phyloP scores from a whole-genome alignment of 2,329 filamentous ascomycete species.

The Elsinoe australis region DNA sequence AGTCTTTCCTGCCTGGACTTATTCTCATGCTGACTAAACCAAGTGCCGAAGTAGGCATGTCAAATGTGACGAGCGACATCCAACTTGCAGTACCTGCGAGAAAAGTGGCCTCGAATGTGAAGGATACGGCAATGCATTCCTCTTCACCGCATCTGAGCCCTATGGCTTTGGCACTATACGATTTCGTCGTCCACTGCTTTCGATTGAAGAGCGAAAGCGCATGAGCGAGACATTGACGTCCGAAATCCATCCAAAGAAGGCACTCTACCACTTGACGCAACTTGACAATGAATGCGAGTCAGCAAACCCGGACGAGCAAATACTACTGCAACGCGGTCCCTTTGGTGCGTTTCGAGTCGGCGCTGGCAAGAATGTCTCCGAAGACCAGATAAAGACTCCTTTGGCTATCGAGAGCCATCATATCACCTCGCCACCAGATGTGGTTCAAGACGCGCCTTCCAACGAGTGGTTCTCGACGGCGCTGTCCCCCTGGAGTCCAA shows the following conservation, averaged over 20 bases:
- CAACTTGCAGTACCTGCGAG: neutral
- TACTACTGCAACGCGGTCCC: neutral
- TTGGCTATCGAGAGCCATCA: no score
- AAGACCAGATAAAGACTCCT: no score
- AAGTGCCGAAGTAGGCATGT: conserved; percentile 5
- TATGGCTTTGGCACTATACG: neutral
- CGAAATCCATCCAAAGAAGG: neutral
- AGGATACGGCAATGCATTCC: neutral
- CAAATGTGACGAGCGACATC: conserved; percentile 5
- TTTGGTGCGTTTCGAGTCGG: neutral
- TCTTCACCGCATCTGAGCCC: neutral
- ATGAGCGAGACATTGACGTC: neutral
- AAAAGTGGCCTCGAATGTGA: neutral
- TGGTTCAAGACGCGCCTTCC: no score
- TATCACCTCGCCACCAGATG: no score
- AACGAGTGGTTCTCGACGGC: neutral
- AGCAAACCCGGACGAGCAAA: no score
- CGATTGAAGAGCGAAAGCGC: neutral
- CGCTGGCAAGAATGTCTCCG: no score
- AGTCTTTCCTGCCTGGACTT: neutral
- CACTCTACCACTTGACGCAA: neutral
- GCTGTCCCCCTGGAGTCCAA: neutral
- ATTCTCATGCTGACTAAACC: neutral
- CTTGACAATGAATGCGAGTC: conserved; percentile 1
- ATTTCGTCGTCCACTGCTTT: neutral